These are phyloP conservation scores for Luffa acutangula DNA, from an alignment of 306 rosid species.

Conservation along the genomic window DNA sequence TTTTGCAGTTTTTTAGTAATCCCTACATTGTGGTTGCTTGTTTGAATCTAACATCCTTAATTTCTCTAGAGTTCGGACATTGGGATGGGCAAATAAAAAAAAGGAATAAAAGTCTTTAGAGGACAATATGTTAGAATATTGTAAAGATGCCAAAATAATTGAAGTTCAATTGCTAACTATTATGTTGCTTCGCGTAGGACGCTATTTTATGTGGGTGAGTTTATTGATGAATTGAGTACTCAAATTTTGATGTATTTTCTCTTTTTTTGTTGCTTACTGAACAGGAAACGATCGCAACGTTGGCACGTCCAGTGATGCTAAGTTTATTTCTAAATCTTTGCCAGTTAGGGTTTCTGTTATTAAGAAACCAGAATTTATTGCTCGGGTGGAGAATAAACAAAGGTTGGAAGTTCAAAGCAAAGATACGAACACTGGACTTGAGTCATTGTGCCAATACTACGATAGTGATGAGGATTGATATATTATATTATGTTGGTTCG, in stretches of 20 bases:
- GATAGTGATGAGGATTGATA: slow-evolving; percentile 37
- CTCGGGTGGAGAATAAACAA: slow-evolving; percentile 14
- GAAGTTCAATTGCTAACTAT: background rate
- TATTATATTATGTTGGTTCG: background rate
- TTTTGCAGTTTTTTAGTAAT: too few relatives aligned
- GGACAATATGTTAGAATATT: background rate
- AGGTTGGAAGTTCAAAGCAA: slow-evolving; percentile 14
- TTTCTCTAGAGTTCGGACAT: too few relatives aligned
- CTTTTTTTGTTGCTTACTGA: slow-evolving; percentile 3
- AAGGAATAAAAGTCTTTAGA: too few relatives aligned
- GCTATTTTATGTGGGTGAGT: background rate
- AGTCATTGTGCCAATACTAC: slow-evolving; percentile 43
- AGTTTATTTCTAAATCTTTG: slow-evolving; percentile 26
- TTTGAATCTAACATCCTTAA: too few relatives aligned
- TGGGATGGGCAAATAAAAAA: too few relatives aligned
- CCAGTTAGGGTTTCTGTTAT: slow-evolving; percentile 33
- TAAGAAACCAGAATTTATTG: slow-evolving; percentile 33
- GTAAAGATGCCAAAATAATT: background rate
- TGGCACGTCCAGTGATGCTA: slow-evolving; percentile 15
- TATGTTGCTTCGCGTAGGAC: background rate
- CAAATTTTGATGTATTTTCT: background rate
- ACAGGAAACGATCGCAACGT: slow-evolving; percentile 32
- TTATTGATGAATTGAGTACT: background rate
- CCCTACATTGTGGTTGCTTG: too few relatives aligned
- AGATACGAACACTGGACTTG: slow-evolving; percentile 18